Evolutionary conservation across 208 protist species (phyloP).

Genomic region (Leishmania braziliensis): DNA sequence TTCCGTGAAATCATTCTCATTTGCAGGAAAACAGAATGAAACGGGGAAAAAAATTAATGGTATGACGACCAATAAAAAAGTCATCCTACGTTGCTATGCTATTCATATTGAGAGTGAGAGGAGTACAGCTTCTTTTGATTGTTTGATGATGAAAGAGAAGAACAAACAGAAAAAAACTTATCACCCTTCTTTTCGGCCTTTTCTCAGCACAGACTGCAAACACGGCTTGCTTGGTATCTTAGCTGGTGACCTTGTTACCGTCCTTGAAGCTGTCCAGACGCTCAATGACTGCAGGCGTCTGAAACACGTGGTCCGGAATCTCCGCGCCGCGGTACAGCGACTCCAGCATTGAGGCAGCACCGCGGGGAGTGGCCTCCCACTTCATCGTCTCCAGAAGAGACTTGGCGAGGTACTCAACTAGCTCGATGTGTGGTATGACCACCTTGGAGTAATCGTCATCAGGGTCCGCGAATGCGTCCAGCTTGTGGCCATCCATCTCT

Average conservation of each 20-base stretch:
- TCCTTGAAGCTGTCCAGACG: slow-evolving; percentile 78
- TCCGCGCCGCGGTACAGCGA: slow-evolving; percentile 89
- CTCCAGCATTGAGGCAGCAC: slow-evolving; percentile 87
- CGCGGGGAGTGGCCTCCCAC: slow-evolving; percentile 87
- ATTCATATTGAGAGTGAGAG: slow-evolving; percentile 10
- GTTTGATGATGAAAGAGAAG: slow-evolving; percentile 12
- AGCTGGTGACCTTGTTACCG: slow-evolving; percentile 76
- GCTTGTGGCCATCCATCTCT: slow-evolving; percentile 82
- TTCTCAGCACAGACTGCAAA: slow-evolving; percentile 1
- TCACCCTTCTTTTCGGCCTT: neutral
- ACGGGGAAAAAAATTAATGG: neutral
- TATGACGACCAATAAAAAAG: slow-evolving; percentile 5
- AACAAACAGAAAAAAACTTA: slow-evolving; percentile 9
- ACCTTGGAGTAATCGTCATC: slow-evolving; percentile 93
- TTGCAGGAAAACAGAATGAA: slow-evolving; percentile 20
- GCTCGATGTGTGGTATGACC: slow-evolving; percentile 87
- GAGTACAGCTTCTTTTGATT: neutral
- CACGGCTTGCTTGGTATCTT: slow-evolving; percentile 7
- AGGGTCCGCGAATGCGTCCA: slow-evolving; percentile 87
- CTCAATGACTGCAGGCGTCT: slow-evolving; percentile 89
- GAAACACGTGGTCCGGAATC: slow-evolving; percentile 90
- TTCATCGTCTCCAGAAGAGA: slow-evolving; percentile 88
- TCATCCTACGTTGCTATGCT: slow-evolving; percentile 33
- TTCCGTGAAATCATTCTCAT: neutral
- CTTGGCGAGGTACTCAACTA: slow-evolving; percentile 87